Evolutionary conservation across 2,329 filamentous ascomycete genomes (phyloP), one percentile per base, ranked within the genome.

Genomic region (Alternaria gansuensis): DNA sequence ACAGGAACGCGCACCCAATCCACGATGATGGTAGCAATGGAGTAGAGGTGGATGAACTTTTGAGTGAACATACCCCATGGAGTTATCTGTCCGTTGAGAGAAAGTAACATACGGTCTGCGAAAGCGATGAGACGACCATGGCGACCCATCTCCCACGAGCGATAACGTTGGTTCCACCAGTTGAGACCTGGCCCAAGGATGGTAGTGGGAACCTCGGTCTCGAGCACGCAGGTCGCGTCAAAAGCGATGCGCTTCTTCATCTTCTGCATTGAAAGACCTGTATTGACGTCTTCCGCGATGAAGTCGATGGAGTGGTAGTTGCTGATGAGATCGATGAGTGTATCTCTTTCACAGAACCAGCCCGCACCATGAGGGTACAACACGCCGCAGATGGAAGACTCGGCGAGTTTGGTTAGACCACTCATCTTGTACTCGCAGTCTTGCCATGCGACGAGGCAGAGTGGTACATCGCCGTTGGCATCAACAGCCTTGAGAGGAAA

Each of bases 161-260:
- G 50, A 10, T 59, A 43, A 9, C 64, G 60, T 40, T 65, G 64
- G 24, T 65, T 65, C 44, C 56, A 67, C 62, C 64, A 65, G 21
- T 65, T 65, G 26, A 67, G 60, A 10, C 63, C 64, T 3, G 54
- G 60, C 2, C 65, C 63, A 37, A 67, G 48, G 48, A 67, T 48
- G 2, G 65, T 65, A 4, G 63, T 65, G 2, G 65, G 63, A 3
- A 64, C 65, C 54, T 67, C 65, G 4, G 65, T 67, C 39, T 57
- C 65, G 11, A 67, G 60, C 28, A 57, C 46, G 26, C 54, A 64
- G 2, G 60, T 57, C 26, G 60, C 58, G 17, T 67, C 63, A 17
- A 65, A 64, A 2, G 49, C 52, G n/a, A 67, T 67, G 24, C 56
- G 48, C 43, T 67, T 67, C 28, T 59, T 59, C 65, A 67, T 67